These are phyloP conservation scores for Colletotrichum horii DNA, from an alignment of 2,329 filamentous ascomycete species.

Conservation along the genomic window DNA sequence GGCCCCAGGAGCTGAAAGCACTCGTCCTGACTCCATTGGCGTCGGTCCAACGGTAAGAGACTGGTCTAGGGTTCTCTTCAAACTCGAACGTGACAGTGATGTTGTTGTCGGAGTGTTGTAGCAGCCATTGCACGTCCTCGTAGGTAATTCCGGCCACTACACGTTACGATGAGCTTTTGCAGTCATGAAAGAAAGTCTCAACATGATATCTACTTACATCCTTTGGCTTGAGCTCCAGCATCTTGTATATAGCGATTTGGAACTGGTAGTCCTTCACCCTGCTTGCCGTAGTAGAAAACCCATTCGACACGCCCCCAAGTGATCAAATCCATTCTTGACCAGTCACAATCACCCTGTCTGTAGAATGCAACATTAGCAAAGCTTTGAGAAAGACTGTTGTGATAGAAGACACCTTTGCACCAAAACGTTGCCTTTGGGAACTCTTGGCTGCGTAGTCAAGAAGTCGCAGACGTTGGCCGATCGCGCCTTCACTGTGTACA, in stretches of 20 bases:
- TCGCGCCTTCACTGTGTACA: neutral
- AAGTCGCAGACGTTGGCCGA: neutral
- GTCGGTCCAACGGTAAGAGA: neutral
- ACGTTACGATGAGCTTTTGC: neutral
- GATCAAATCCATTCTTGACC: neutral
- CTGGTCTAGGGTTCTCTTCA: neutral
- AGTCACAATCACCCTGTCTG: neutral
- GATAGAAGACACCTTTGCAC: neutral
- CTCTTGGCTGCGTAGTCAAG: neutral
- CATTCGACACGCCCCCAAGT: neutral
- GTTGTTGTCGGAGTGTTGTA: neutral
- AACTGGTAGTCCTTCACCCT: neutral
- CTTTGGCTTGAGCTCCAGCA: neutral
- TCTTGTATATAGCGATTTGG: neutral
- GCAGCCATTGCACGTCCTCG: neutral
- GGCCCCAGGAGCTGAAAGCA: neutral
- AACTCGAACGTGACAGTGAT: neutral
- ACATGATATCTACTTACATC: neutral
- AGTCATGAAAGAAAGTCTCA: neutral
- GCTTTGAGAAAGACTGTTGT: fast-evolving
- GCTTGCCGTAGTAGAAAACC: neutral
- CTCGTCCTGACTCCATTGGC: neutral
- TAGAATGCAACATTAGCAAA: fast-evolving
- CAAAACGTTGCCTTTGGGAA: neutral
- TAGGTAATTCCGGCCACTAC: neutral